Conservation (phyloP, 2,329 filamentous ascomycete species). For the Davidsoniella neocaledoniae region DNA sequence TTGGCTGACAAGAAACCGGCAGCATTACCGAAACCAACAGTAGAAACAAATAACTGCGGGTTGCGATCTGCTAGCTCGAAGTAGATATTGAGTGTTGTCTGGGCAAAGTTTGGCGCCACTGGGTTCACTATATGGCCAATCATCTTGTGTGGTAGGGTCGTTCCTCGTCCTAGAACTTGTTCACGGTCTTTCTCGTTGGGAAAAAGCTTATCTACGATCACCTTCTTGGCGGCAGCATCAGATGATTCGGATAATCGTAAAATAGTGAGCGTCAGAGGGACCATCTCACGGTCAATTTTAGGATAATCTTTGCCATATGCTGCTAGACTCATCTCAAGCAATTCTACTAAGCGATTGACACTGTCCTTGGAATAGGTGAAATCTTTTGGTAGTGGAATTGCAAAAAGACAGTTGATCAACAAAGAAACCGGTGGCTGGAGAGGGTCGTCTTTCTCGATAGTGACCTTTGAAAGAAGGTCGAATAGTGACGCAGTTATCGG, state of each 20-base stretch:
- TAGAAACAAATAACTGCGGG: conserved; percentile 63
- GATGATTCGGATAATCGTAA: conserved; percentile 12
- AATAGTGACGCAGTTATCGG: conserved; percentile 12
- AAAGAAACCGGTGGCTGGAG: conserved; percentile 14
- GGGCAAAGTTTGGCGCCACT: conserved; percentile 51
- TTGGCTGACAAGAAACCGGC: conserved; percentile 65
- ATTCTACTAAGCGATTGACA: conserved; percentile 1
- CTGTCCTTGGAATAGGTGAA: conserved; percentile 12
- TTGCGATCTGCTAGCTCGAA: conserved; percentile 79
- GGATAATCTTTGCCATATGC: conserved; percentile 8
- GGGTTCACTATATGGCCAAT: conserved; percentile 64
- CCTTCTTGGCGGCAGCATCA: conserved; percentile 24
- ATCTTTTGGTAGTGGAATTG: conserved; percentile 13
- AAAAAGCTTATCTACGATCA: conserved; percentile 51
- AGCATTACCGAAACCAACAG: conserved; percentile 88
- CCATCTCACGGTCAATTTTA: conserved; percentile 9
- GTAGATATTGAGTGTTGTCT: conserved; percentile 59
- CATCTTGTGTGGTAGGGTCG: conserved; percentile 58
- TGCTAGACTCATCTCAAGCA: conserved; percentile 5
- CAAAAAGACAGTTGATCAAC: conserved; percentile 14
- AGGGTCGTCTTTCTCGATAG: conserved; percentile 12
- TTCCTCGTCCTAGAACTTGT: conserved; percentile 57
- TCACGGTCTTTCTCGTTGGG: conserved; percentile 63
- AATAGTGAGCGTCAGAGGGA: conserved; percentile 12
- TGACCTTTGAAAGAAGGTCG: conserved; percentile 13